Evolutionary conservation across 2,329 filamentous ascomycete species (phyloP).

Genomic region (Pseudogymnoascus sp.): DNA sequence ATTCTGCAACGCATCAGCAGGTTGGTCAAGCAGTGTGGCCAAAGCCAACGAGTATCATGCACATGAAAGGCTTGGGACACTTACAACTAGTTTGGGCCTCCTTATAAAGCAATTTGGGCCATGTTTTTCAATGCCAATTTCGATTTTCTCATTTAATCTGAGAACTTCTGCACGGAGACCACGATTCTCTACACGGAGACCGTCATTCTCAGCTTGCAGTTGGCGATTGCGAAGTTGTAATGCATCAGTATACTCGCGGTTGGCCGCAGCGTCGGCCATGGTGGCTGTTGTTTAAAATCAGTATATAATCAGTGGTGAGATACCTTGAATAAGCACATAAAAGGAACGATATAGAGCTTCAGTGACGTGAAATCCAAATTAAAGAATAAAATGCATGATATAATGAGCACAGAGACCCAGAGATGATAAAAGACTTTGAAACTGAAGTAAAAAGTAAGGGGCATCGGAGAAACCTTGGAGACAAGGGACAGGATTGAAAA

Average conservation of each 20-base stretch:
- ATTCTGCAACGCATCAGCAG: not conserved
- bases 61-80: no score
- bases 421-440: not conserved
- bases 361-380: not conserved
- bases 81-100: not conserved
- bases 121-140: not conserved
- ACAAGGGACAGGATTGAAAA: not conserved
- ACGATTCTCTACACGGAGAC: no score
- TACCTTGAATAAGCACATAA: not conserved
- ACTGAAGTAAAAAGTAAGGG: not conserved
- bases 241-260: not conserved
- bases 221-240: not conserved
- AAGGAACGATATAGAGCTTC: not conserved
- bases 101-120: not conserved
- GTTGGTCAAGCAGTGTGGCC: not conserved
- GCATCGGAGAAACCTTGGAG: not conserved
- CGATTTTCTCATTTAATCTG: not conserved
- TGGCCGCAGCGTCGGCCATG: not conserved
- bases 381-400: not conserved
- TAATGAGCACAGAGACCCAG: not conserved
- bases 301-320: not conserved
- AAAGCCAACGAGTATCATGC: not conserved
- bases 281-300: not conserved
- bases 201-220: not conserved
- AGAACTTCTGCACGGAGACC: not conserved